A percentile compares a stretch with the other conserved stretches of the same genome.
phyloP scores from a whole-genome alignment of 163 green algal species.

The Prototheca wickerhamii region DNA sequence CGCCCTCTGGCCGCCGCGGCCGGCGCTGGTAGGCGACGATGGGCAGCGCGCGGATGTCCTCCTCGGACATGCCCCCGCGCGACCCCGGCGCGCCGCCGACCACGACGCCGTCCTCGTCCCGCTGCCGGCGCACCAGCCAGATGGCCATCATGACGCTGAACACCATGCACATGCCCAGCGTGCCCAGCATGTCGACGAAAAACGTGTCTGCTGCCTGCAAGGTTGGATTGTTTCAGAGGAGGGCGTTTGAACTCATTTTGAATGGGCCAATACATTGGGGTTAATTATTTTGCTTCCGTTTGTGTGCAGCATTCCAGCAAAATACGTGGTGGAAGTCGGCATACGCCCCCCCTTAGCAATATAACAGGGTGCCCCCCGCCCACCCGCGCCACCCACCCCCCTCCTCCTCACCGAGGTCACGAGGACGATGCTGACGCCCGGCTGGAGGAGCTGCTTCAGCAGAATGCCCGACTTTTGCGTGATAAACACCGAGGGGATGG shows the following conservation, averaged over 20 bases:
- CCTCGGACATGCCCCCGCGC: constrained; percentile 41
- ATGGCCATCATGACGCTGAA: background rate
- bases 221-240: background rate
- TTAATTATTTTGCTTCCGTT: background rate
- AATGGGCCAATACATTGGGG: no score
- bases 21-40: constrained; percentile 54
- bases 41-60: constrained; percentile 55
- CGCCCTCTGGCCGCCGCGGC: background rate
- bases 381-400: background rate
- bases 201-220: background rate
- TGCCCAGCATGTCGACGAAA: constrained; percentile 4
- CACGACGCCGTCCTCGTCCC: background rate
- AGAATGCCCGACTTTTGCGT: constrained; percentile 54
- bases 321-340: no score
- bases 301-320: no score
- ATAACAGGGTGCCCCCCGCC: background rate
- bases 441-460: constrained; percentile 49
- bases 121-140: constrained; percentile 1
- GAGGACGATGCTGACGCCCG: constrained; percentile 35
- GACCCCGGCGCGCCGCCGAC: background rate
- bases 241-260: background rate
- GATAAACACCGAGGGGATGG: constrained; percentile 76
- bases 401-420: constrained; percentile 43
- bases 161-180: constrained; percentile 2
- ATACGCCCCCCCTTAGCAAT: background rate